phyloP scores from a whole-genome alignment of 2,329 filamentous ascomycete genomes.

The Colletotrichum paranaense region DNA sequence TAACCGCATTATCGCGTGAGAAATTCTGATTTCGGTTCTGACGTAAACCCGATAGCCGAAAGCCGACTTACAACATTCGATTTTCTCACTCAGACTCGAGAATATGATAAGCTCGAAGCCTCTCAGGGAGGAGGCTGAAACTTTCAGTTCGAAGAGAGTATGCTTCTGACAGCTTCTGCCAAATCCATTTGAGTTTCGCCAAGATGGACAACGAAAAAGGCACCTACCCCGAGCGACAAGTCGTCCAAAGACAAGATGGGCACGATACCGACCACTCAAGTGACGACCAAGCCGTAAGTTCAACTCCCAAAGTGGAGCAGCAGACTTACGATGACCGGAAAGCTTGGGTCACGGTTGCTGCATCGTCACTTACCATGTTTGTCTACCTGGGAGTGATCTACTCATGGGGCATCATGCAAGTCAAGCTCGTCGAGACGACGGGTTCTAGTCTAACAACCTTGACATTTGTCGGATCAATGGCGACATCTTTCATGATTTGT shows the following conservation, averaged over 20 bases:
- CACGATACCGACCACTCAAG: slow-evolving; percentile 4
- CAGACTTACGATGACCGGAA: slow-evolving; percentile 2
- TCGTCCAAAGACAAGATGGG: background rate
- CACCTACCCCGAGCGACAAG: background rate
- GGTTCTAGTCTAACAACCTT: slow-evolving; percentile 40
- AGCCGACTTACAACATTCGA: slow-evolving; percentile 28
- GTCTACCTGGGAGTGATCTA: slow-evolving; percentile 45
- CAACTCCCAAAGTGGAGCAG: background rate
- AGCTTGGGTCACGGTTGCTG: slow-evolving; percentile 42
- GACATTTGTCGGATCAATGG: slow-evolving; percentile 43
- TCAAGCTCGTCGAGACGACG: slow-evolving; percentile 38
- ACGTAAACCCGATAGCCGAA: slow-evolving; percentile 18
- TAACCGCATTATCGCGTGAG: background rate
- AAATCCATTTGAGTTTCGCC: background rate
- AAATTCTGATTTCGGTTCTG: slow-evolving; percentile 14
- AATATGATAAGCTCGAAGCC: background rate
- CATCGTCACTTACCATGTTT: slow-evolving; percentile 40
- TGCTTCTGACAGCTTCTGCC: background rate
- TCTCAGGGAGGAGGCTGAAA: background rate
- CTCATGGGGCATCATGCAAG: slow-evolving; percentile 43
- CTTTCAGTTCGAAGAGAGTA: background rate
- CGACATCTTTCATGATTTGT: slow-evolving; percentile 43
- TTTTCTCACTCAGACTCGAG: background rate
- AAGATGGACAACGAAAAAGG: slow-evolving; percentile 25
- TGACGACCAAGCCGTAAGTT: background rate